Base-by-base conservation (phyloP, 1,284 basidiomycete genomes). In the Tetrapyrgos nigripes region DNA sequence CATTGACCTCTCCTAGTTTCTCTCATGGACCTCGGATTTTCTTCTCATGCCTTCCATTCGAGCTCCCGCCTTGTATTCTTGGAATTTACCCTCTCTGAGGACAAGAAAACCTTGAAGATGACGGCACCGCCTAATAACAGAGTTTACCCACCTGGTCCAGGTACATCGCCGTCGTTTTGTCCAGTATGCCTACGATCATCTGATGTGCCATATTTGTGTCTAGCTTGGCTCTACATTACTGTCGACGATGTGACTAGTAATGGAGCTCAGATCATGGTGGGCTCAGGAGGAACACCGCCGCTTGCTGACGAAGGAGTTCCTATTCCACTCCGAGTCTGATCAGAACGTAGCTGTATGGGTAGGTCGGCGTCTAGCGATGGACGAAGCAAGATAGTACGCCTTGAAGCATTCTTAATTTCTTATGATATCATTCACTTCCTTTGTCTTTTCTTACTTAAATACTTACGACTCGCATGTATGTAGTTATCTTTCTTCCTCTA, bases 61-160 rank as follows among this genome's bases (percentile, higher is more conserved):
- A 76, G 75, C 55, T 71, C 74, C 6, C 79, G 81, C 10, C 69
- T 79, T 10, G 80, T 84, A 23, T 81, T 82, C 66, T 74, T 83
- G 71, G 70, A 76, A 3, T 73, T 75, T 4, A 64, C 58, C 9
- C 67, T 80, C 26, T 75, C 74, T 4, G 60, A 57, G 11, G 66
- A 77, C 58, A 65, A 67, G 47, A 77, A 72, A 62, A 68, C 71
- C 14, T 72, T 84, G 17, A 76, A 72, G 0, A 72, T 84, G 58
- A 69, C 64, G n/a, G 77, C 71, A 17, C 83, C 81, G 4, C 79
- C 80, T 2, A 79, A 74, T 55, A 75, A 76, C 55, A 70, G 74
- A 10, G 73, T 84, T 24, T 82, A 80, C 63, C 81, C 81, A 5
- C 80, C 83, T 23, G 85, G 84, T 10, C 83, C 82, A 14, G 85